A percentile compares a stretch with the other conserved stretches of the same genome.
Conservation (phyloP, 805 yeast genomes). For the Hanseniaspora osmophila region DNA sequence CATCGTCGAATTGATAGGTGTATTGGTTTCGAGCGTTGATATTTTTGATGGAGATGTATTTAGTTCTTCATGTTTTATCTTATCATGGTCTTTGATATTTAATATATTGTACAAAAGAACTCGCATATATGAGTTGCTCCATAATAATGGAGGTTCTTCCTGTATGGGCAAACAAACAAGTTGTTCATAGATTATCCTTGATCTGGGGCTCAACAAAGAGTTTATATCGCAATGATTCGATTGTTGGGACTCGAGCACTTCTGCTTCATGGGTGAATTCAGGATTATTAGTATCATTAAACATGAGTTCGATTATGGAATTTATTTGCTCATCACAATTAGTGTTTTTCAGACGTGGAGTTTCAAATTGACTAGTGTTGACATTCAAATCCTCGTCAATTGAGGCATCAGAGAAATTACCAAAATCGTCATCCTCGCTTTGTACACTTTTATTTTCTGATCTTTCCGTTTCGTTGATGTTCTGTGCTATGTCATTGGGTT, state of each 20-base stretch:
- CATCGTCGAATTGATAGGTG: no score
- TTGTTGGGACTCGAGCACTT: not conserved
- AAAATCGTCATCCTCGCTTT: conserved; percentile 17
- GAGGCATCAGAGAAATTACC: conserved; percentile 24
- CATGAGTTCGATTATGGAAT: not conserved
- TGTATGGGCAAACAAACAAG: conserved; percentile 13
- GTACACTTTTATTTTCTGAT: not conserved
- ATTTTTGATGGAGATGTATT: no score
- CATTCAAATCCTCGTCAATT: conserved; percentile 8
- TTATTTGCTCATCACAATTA: not conserved
- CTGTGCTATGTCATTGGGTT: not conserved
- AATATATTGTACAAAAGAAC: conserved; percentile 16
- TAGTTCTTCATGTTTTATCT: no score
- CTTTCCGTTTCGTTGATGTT: not conserved
- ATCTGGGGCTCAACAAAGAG: conserved; percentile 13
- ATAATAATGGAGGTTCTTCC: conserved; percentile 13
- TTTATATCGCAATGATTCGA: not conserved
- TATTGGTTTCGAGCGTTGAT: no score
- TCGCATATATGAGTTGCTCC: conserved; percentile 17
- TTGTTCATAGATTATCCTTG: conserved; percentile 20
- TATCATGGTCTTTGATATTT: conserved; percentile 11
- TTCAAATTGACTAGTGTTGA: not conserved
- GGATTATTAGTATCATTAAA: not conserved
- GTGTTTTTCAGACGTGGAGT: not conserved
- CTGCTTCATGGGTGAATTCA: no score